Base-by-base conservation (phyloP, 164 flowering plant species). In the Piper longum region DNA sequence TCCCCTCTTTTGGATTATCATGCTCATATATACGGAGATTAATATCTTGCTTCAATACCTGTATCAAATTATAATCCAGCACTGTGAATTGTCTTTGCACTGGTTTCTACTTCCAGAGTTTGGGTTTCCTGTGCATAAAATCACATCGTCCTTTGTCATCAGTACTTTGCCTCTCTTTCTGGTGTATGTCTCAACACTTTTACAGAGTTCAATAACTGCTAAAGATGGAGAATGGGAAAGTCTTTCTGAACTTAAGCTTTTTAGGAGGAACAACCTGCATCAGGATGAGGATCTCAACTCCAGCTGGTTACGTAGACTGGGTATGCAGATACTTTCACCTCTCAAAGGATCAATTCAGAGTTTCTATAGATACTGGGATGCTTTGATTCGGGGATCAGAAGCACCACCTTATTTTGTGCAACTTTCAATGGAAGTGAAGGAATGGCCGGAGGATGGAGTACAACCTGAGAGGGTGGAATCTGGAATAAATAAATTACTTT, bases 401-500 rank as follows among this genome's bases (percentile, higher is more conserved):
- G 84, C 99, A 54, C 96, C 99, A 64, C 99, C 99, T 42, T 86
- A 85, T 72, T 89, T 95, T 82, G 82, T 95, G 41, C 99, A 95
- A 79, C 75, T 95, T 73, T 87, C 96, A 16, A 74, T 95, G 91
- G 88, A 89, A 79, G 96, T 95, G 54, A 74, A 74, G 51, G 62
- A 60, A 39, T 91, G 96, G 89, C 98, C 96, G 45, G 98, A 85
- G 56, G 97, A 91, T 79, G 97, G 91, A 16, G 86, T 95, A 70
- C 99, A 95, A 66, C 99, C 96, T 41, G 98, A 85, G 78, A 89
- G 83, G 67, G 83, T 95, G 60, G 99, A 95, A 66, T 95, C 97
- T 64, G 85, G 86, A 73, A 70, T 91, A 72, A 95, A 89, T 62
- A 84, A 80, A 62, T 65, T 95, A 71, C 91, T 95, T 43, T 71